Conservation (phyloP, 352 stramenopile genomes). For the Pythium aristosporum region DNA sequence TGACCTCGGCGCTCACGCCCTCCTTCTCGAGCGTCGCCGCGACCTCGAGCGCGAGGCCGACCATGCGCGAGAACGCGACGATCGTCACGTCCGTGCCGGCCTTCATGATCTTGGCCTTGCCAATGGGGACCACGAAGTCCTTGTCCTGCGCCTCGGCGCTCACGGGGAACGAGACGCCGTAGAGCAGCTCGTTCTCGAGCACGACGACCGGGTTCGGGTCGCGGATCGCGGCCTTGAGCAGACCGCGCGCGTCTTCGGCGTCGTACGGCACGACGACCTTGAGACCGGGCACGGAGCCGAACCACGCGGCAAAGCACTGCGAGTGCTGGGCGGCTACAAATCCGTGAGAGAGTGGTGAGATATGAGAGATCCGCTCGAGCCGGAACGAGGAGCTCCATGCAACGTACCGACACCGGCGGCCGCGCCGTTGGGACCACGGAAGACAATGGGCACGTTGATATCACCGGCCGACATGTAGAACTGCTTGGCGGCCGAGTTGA, state of each 20-base stretch:
- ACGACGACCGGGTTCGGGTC: conserved; percentile 99
- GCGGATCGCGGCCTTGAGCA: conserved; percentile 99
- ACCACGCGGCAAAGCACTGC: conserved; percentile 99
- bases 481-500: conserved; percentile 99
- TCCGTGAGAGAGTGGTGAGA: background rate
- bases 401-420: conserved; percentile 92
- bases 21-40: conserved; percentile 93
- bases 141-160: conserved; percentile 95
- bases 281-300: conserved; percentile 95
- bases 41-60: conserved; percentile 95
- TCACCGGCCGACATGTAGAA: conserved; percentile 99
- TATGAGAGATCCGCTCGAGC: background rate
- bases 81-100: conserved; percentile 97
- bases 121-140: conserved; percentile 98
- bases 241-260: conserved; percentile 97
- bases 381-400: background rate
- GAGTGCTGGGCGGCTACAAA: conserved; percentile 95
- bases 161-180: conserved; percentile 97
- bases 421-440: conserved; percentile 98
- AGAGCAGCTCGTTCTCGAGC: conserved; percentile 99
- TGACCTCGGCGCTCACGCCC: conserved; percentile 96
- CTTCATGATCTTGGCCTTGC: conserved; percentile 99
- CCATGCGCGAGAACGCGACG: conserved; percentile 96
- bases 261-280: conserved; percentile 98
- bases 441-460: conserved; percentile 98